These are phyloP conservation scores for Cladobotryum protrusum DNA, from an alignment of 2,329 filamentous ascomycete species.

Conservation along the genomic window DNA sequence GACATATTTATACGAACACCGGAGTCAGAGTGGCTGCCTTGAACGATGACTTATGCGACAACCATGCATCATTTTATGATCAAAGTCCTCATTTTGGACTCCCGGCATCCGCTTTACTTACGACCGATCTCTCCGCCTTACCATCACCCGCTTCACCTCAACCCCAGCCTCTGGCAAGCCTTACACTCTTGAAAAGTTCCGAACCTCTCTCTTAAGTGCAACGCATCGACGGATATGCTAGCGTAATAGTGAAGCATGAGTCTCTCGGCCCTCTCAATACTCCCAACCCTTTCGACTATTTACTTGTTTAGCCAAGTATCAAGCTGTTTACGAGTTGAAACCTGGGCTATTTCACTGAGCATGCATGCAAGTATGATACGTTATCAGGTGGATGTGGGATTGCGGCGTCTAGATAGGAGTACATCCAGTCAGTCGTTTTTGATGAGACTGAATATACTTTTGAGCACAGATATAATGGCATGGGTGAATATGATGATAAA, in stretches of 20 bases:
- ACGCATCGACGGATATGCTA: constrained; percentile 13
- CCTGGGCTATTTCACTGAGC: constrained; percentile 16
- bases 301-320: constrained; percentile 14
- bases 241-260: constrained; percentile 11
- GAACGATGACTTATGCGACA: constrained; percentile 6
- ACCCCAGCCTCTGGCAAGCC: neutral
- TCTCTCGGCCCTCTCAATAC: constrained; percentile 7
- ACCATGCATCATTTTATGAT: neutral
- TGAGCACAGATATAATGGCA: constrained; percentile 1
- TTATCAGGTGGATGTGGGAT: constrained; percentile 9
- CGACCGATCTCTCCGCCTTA: constrained; percentile 23
- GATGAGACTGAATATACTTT: constrained; percentile 17
- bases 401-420: constrained; percentile 17
- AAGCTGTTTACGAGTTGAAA: constrained; percentile 12
- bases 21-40: constrained; percentile 1
- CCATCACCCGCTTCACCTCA: constrained; percentile 14
- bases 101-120: constrained; percentile 13
- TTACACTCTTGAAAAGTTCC: neutral
- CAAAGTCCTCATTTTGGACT: neutral
- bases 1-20: constrained; percentile 2
- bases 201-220: constrained; percentile 3
- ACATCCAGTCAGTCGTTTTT: constrained; percentile 19
- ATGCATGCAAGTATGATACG: constrained; percentile 15
- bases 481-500: neutral
- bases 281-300: constrained; percentile 12